phyloP scores from a whole-genome alignment of 2,329 filamentous ascomycete genomes.

The Sarocladium strictum region DNA sequence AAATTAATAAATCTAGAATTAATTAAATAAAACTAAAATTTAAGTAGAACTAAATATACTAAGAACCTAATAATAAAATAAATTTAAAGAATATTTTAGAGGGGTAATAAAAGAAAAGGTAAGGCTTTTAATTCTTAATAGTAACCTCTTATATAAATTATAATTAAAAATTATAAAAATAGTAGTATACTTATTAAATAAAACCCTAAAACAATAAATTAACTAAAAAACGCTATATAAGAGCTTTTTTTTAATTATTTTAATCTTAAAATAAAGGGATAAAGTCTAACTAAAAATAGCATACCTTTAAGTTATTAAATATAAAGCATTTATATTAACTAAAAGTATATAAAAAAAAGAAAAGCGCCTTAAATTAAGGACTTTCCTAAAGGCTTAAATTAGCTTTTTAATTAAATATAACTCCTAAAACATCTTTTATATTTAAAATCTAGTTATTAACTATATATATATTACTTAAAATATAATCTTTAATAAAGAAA shows the following conservation, averaged over 20 bases:
- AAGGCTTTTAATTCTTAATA: neutral
- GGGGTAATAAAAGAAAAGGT: neutral
- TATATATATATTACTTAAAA: neutral
- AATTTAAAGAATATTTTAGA: neutral
- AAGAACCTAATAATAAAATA: neutral
- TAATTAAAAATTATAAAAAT: neutral
- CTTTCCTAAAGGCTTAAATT: neutral
- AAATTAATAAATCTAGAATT: neutral
- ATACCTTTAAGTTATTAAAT: neutral
- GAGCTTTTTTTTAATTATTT: neutral
- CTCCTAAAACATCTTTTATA: neutral
- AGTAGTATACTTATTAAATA: neutral
- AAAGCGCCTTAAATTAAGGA: neutral
- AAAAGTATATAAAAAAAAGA: neutral
- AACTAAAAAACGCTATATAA: neutral
- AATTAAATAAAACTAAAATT: neutral
- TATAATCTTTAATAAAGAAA: neutral
- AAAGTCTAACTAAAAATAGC: neutral
- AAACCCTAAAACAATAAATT: neutral
- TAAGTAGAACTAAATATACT: neutral
- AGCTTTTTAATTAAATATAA: neutral
- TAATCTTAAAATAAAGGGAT: neutral
- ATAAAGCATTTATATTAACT: neutral
- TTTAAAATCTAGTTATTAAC: neutral
- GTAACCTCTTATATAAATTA: neutral